Percentiles rank a stretch among this genome's conserved stretches.
These are phyloP conservation scores for Leishmania major DNA, from an alignment of 208 protist genomes.

Conservation along the genomic window DNA sequence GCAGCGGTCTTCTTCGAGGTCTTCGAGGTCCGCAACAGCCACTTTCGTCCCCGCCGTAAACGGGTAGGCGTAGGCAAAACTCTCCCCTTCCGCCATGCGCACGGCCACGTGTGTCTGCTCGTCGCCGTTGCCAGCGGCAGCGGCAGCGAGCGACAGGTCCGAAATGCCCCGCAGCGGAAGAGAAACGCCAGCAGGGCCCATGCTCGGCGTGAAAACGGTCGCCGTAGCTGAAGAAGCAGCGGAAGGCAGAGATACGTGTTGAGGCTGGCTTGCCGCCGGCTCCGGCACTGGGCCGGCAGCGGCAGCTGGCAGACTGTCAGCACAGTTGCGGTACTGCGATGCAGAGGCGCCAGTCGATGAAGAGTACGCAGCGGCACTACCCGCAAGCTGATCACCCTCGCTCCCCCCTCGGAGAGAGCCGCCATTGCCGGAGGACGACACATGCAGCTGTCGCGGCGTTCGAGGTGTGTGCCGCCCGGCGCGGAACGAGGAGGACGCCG, in stretches of 20 bases:
- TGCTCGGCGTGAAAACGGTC: neutral
- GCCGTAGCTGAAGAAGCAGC: neutral
- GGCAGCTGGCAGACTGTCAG: neutral
- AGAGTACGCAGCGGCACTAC: neutral
- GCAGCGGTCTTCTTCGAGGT: conserved; percentile 52
- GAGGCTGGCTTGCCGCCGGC: neutral
- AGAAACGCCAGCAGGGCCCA: neutral
- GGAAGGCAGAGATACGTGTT: neutral
- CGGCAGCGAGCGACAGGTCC: neutral
- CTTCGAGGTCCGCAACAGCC: conserved; percentile 46
- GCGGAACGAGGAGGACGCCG: neutral
- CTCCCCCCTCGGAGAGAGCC: neutral
- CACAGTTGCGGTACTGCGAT: neutral
- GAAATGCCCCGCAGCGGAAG: neutral
- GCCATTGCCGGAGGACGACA: neutral
- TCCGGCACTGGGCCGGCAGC: neutral
- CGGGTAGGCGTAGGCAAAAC: conserved; percentile 46
- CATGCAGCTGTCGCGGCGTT: conserved; percentile 6
- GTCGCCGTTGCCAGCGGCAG: neutral
- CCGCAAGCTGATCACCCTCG: neutral
- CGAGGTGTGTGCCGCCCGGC: conserved; percentile 11
- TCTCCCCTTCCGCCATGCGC: conserved; percentile 15
- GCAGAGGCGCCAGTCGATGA: neutral
- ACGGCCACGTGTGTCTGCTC: neutral
- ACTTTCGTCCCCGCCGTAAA: conserved; percentile 36